A percentile compares a stretch with the other conserved stretches of the same genome.
phyloP scores from a whole-genome alignment of 108 stramenopile species.

The Cyclotella baltica region DNA sequence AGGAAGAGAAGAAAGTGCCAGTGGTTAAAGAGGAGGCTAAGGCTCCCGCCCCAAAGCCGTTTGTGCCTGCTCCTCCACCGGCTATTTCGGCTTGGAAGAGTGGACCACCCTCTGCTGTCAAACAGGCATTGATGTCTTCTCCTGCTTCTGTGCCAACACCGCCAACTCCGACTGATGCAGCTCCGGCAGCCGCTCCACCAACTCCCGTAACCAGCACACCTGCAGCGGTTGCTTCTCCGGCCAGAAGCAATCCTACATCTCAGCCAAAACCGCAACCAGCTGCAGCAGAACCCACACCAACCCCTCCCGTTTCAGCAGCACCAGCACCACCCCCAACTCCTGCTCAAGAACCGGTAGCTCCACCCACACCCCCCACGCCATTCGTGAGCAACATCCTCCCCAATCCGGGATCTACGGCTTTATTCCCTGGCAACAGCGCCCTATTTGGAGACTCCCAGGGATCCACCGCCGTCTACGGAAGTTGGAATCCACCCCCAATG shows the following conservation, averaged over 20 bases:
- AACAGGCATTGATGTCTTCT: slow-evolving; percentile 4
- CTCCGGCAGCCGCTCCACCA: not conserved
- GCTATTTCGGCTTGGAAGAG: slow-evolving; percentile 42
- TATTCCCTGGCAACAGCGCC: slow-evolving; percentile 48
- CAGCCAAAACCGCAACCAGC: not conserved
- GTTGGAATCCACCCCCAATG: slow-evolving; percentile 45
- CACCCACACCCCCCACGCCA: not conserved
- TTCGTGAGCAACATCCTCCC: slow-evolving; percentile 21
- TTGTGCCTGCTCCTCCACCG: slow-evolving; percentile 43
- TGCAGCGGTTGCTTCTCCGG: not conserved
- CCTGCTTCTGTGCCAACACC: not conserved
- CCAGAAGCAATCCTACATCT: not conserved
- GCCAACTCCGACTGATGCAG: not conserved
- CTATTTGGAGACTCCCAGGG: slow-evolving; percentile 37
- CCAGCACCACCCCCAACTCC: not conserved
- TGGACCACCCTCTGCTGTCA: slow-evolving; percentile 31
- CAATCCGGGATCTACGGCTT: slow-evolving; percentile 19
- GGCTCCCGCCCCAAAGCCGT: slow-evolving; percentile 14
- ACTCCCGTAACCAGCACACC: not conserved
- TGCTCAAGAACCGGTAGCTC: not conserved
- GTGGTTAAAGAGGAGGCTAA: slow-evolving; percentile 19
- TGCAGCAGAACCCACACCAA: slow-evolving; percentile 6
- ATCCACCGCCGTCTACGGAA: slow-evolving; percentile 34
- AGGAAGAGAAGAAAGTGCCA: slow-evolving; percentile 7
- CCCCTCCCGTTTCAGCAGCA: not conserved